Evolutionary conservation across 2,329 filamentous ascomycete species (phyloP).

Genomic region (Periconia digitata): DNA sequence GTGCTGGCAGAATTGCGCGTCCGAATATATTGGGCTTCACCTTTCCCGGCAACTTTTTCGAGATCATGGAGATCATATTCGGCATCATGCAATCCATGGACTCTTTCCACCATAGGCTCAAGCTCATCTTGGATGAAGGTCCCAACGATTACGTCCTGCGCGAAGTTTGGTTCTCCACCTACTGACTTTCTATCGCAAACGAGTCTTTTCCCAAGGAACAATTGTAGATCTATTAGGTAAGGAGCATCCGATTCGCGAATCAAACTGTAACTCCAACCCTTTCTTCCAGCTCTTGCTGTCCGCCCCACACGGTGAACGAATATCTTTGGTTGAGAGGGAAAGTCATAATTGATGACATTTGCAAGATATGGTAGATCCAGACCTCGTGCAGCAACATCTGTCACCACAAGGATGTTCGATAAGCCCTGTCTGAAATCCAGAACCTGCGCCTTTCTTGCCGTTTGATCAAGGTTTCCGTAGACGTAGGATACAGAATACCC

Average conservation of each 20-base stretch:
- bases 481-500: slow-evolving; percentile 92
- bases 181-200: slow-evolving; percentile 67
- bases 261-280: slow-evolving; percentile 93
- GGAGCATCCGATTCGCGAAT: slow-evolving; percentile 85
- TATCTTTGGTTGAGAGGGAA: slow-evolving; percentile 93
- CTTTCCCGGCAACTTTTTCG: slow-evolving; percentile 75
- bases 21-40: slow-evolving; percentile 88
- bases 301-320: slow-evolving; percentile 95
- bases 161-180: slow-evolving; percentile 66
- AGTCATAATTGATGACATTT: slow-evolving; percentile 99
- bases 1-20: slow-evolving; percentile 87
- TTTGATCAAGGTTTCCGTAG: slow-evolving; percentile 93
- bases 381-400: slow-evolving; percentile 94
- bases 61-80: slow-evolving; percentile 72
- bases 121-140: slow-evolving; percentile 71
- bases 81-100: slow-evolving; percentile 75
- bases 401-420: slow-evolving; percentile 90
- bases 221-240: slow-evolving; percentile 88
- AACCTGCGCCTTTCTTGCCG: slow-evolving; percentile 87
- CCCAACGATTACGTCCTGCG: slow-evolving; percentile 83
- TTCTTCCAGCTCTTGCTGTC: slow-evolving; percentile 89
- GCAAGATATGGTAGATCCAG: slow-evolving; percentile 95
- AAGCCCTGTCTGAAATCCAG: slow-evolving; percentile 83
- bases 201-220: slow-evolving; percentile 86
- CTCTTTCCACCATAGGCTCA: slow-evolving; percentile 77